Evolutionary conservation across 306 rosid species (phyloP), one percentile per base, ranked within the genome.

Genomic region (Coriaria nepalensis): DNA sequence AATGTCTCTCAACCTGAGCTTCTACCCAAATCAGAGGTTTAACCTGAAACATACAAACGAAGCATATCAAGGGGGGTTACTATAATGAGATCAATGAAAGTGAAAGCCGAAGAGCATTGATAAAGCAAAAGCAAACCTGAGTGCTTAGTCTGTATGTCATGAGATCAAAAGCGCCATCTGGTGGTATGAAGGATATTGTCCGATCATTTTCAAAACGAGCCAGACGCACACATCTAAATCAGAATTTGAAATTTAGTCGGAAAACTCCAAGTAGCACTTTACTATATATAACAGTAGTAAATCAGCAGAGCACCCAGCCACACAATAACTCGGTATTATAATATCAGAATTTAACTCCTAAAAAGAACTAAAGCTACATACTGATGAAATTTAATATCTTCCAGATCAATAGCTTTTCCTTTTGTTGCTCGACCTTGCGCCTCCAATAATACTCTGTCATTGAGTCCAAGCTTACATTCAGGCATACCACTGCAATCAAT

Each of bases 351-450:
- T 50, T 15, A 54, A 49, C 52, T 12, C 62, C 63, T 50, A 11
- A 67, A 63, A 52, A 63, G 47, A 69, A 33, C 32, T 65, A 51
- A 64, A 63, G 82, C 52, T 49, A 69, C 87, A 52, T 79, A 90
- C 98, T 90, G 98, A 74, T 90, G 98, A 79, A 90, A 90, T 74
- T 90, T 90, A 74, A 90, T 90, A 68, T 90, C 98, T 73, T 90
- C 98, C 78, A 90, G 73, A 76, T 90, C 98, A 69, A 90, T 90
- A 14, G 95, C 92, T 71, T 90, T 85, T 59, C 95, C 98, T 64
- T 90, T 90, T 50, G 98, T 71, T 12, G 94, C 54, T 66, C 98
- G 81, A 56, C 98, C 97, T 77, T 86, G 96, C 46, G 96, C 96
- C 70, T 87, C 96, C 73, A 87, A 64, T 49, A 87, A 57, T 47